Evolutionary conservation across 1,139 yeast species (phyloP).

Genomic region (Sugiyamaella sp.): DNA sequence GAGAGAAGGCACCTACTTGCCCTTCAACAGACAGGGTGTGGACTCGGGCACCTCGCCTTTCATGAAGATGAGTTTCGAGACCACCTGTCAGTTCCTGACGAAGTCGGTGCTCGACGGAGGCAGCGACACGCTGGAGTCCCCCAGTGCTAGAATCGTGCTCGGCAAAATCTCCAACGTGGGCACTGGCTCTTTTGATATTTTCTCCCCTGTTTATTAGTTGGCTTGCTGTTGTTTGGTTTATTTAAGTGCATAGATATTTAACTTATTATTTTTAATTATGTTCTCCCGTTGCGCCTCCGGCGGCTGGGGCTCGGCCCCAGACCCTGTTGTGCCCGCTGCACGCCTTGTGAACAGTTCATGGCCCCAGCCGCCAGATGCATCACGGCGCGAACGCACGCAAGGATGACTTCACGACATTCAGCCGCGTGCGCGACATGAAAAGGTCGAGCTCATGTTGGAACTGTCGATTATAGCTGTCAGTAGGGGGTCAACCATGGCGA

Average conservation of each 20-base stretch:
- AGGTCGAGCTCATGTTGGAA: background rate
- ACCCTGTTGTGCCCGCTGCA: background rate
- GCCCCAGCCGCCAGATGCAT: background rate
- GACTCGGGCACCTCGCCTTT: conserved; percentile 94
- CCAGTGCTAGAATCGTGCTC: conserved; percentile 92
- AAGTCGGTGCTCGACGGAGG: conserved; percentile 95
- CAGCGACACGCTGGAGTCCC: conserved; percentile 83
- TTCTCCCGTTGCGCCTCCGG: background rate
- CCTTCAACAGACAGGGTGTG: conserved; percentile 98
- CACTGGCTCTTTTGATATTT: conserved; percentile 91
- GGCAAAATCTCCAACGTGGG: conserved; percentile 94
- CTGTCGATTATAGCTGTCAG: background rate
- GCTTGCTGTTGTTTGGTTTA: conserved; percentile 5
- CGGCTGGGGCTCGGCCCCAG: background rate
- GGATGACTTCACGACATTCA: no score
- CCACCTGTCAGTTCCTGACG: conserved; percentile 96
- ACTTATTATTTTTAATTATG: background rate
- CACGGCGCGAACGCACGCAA: background rate
- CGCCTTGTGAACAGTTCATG: no score
- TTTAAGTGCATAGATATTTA: conserved; percentile 11
- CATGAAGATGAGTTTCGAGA: conserved; percentile 99
- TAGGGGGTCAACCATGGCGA: conserved; percentile 41
- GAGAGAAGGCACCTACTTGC: conserved; percentile 93
- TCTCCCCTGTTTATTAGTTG: conserved; percentile 26
- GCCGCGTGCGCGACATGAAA: background rate